Conservation (phyloP, 2,329 filamentous ascomycete genomes). For the Acarospora socialis region DNA sequence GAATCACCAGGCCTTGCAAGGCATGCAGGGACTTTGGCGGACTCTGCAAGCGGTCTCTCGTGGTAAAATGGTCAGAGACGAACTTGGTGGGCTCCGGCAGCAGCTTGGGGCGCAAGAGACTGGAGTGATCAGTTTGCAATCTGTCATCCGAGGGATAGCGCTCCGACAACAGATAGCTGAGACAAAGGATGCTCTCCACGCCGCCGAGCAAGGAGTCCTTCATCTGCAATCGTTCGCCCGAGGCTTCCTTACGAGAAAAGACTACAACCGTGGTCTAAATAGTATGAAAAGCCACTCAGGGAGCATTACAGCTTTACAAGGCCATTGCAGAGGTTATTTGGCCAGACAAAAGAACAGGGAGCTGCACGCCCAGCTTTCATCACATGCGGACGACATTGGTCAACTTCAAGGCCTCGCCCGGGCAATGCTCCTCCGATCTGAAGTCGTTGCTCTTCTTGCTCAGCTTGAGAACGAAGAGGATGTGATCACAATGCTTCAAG, state of each 20-base stretch:
- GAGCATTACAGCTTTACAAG: constrained; percentile 50
- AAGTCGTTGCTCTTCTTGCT: constrained; percentile 58
- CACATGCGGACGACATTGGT: constrained; percentile 51
- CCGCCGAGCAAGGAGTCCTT: constrained; percentile 30
- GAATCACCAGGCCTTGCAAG: constrained; percentile 5
- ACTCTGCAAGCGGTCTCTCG: constrained; percentile 8
- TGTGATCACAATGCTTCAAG: constrained; percentile 59
- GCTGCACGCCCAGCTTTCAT: constrained; percentile 55
- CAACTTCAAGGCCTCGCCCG: constrained; percentile 62
- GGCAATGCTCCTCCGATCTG: constrained; percentile 62
- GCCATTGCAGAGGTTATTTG: constrained; percentile 49
- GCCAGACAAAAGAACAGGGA: constrained; percentile 45
- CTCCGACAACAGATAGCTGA: constrained; percentile 21
- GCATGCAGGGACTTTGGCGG: not conserved
- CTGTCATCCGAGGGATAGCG: constrained; percentile 3
- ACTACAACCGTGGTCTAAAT: constrained; percentile 30
- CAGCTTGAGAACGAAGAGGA: constrained; percentile 75
- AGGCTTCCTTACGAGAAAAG: constrained; percentile 31
- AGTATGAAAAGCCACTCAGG: constrained; percentile 44
- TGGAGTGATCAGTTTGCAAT: constrained; percentile 1
- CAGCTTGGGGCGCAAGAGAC: not conserved
- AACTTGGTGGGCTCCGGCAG: not conserved
- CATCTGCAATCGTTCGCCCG: constrained; percentile 40
- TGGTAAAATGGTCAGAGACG: not conserved
- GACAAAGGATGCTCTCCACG: constrained; percentile 26